phyloP scores from a whole-genome alignment of 306 rosid species.

The Cucurbita maxima region DNA sequence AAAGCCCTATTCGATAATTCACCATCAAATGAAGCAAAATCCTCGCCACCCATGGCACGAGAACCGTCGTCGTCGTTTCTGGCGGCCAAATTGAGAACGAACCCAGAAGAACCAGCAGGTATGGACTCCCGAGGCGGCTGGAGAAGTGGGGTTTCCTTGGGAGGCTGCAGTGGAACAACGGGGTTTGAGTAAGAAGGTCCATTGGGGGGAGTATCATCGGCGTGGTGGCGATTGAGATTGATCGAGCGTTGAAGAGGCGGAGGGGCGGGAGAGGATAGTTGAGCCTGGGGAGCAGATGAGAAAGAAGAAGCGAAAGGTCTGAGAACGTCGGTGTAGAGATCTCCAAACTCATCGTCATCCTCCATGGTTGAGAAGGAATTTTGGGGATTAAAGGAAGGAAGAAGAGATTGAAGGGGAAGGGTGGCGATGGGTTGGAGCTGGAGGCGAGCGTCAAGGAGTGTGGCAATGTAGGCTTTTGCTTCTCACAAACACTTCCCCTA shows the following conservation, averaged over 20 bases:
- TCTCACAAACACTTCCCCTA: neutral
- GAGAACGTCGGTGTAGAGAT: slow-evolving; percentile 87
- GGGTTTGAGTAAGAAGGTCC: slow-evolving; percentile 25
- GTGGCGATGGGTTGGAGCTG: slow-evolving; percentile 15
- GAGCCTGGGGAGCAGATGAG: slow-evolving; percentile 21
- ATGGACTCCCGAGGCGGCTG: neutral
- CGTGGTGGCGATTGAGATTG: slow-evolving; percentile 43
- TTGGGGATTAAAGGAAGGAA: neutral
- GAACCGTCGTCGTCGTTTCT: slow-evolving; percentile 3
- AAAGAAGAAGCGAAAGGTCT: slow-evolving; percentile 37
- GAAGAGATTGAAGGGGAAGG: neutral
- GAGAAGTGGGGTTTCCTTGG: slow-evolving; percentile 24
- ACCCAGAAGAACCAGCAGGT: slow-evolving; percentile 6
- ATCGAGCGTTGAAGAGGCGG: slow-evolving; percentile 26
- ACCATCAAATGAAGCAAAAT: slow-evolving; percentile 2
- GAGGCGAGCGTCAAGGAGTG: slow-evolving; percentile 7
- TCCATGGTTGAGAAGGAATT: slow-evolving; percentile 37
- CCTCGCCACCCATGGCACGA: slow-evolving; percentile 4
- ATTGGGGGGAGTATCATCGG: slow-evolving; percentile 22
- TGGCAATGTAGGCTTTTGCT: slow-evolving; percentile 5
- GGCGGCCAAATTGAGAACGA: slow-evolving; percentile 12
- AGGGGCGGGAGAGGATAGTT: slow-evolving; percentile 16
- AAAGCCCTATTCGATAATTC: slow-evolving; percentile 4
- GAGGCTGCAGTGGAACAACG: slow-evolving; percentile 2
- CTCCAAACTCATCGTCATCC: slow-evolving; percentile 99